Evolutionary conservation across 176 grass and related monocot genomes (phyloP).

Genomic region (Triticum urartu): DNA sequence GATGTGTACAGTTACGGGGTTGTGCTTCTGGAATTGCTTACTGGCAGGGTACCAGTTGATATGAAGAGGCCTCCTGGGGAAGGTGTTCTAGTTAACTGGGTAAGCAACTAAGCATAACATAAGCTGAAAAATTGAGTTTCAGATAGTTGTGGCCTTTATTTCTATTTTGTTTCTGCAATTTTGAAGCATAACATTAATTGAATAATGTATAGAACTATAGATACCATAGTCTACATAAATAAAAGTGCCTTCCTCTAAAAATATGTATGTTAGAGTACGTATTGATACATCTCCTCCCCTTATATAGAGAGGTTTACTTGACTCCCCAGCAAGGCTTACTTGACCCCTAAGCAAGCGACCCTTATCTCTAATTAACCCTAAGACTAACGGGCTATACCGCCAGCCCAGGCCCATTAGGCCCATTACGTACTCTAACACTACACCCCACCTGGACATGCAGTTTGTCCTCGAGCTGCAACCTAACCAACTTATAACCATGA

Average conservation of each 20-base stretch:
- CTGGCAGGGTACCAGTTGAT: conserved; percentile 89
- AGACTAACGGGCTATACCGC: too few species aligned
- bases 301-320: too few species aligned
- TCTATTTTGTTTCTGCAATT: conserved; percentile 18
- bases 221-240: not conserved
- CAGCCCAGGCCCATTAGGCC: too few species aligned
- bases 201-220: not conserved
- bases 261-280: not conserved
- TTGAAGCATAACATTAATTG: conserved; percentile 11
- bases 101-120: conserved; percentile 54
- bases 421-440: too few species aligned
- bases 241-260: not conserved
- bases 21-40: conserved; percentile 93
- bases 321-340: too few species aligned
- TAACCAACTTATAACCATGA: too few species aligned
- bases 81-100: conserved; percentile 92
- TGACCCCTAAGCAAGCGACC: too few species aligned
- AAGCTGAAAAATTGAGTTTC: not conserved
- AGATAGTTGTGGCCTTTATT: conserved; percentile 14
- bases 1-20: conserved; percentile 98
- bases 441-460: too few species aligned
- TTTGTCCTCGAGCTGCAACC: too few species aligned
- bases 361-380: too few species aligned
- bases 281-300: too few species aligned
- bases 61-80: conserved; percentile 88